Evolutionary conservation across 345 rosid species (phyloP).

Genomic region (Gossypium stocksii): DNA sequence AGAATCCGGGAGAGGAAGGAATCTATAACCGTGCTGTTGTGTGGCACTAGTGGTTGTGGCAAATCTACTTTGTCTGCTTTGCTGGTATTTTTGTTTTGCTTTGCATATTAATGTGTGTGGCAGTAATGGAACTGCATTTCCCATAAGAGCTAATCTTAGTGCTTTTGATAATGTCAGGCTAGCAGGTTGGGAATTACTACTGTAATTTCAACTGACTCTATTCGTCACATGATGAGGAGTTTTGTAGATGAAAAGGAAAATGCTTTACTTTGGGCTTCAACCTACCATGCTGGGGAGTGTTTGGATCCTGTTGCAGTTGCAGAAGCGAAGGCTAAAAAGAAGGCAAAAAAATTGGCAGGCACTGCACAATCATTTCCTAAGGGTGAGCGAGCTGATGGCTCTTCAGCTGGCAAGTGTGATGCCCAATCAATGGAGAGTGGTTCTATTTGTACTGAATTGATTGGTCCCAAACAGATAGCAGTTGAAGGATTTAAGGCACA

Average conservation of each 20-base stretch:
- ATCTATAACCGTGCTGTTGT: slow-evolving; percentile 89
- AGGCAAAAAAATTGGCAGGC: slow-evolving; percentile 61
- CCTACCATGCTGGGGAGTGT: slow-evolving; percentile 93
- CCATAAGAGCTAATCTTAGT: neutral
- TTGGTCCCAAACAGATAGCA: slow-evolving; percentile 89
- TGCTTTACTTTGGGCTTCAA: slow-evolving; percentile 97
- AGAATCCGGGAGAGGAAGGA: slow-evolving; percentile 98
- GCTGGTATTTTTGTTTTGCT: slow-evolving; percentile 53
- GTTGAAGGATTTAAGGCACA: slow-evolving; percentile 95
- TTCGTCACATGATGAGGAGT: slow-evolving; percentile 99
- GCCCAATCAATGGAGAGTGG: slow-evolving; percentile 30
- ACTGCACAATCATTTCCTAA: slow-evolving; percentile 31
- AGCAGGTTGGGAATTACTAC: slow-evolving; percentile 89
- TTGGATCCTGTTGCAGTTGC: slow-evolving; percentile 91
- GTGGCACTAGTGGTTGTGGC: slow-evolving; percentile 99
- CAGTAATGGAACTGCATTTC: neutral
- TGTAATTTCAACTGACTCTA: slow-evolving; percentile 90
- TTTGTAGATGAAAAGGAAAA: slow-evolving; percentile 83
- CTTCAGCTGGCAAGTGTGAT: slow-evolving; percentile 40
- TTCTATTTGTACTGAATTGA: slow-evolving; percentile 34
- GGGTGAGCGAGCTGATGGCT: slow-evolving; percentile 39
- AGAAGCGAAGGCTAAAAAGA: slow-evolving; percentile 75
- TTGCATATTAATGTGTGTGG: neutral
- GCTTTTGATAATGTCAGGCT: slow-evolving; percentile 27
- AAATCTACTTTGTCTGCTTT: slow-evolving; percentile 97